Evolutionary conservation across 2,329 filamentous ascomycete genomes (phyloP), one percentile per base, ranked within the genome.

Genomic region (Ophiostoma triangulosporum): DNA sequence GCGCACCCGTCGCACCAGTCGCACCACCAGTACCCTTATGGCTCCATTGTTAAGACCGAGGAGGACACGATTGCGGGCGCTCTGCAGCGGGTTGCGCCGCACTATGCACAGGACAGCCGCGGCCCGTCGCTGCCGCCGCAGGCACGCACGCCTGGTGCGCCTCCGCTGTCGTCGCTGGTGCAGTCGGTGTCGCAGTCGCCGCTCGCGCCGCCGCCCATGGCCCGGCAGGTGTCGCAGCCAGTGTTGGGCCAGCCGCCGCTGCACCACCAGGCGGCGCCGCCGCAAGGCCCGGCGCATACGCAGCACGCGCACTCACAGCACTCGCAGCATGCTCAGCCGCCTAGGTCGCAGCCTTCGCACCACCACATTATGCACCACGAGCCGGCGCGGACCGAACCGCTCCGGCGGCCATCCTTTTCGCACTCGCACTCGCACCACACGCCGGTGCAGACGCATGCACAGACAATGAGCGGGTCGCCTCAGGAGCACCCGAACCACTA

Each of bases 11-110:
- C 35, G n/a, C 35, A 29, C 24, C 20, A 17, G 24, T 24, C 38
- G n/a, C 27, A 33, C n/a, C 32, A 46, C 36, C 31, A 48, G 27
- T 49, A 43, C 24, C 48, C 17, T 3, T 49, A 48, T 6, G 33
- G 33, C 22, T 45, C 32, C 14, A 26, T 48, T 14, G 56, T 59
- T 29, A 59, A 59, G 55, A 52, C 35, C n/a, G 58, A 59, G 27
- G 58, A 59, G 12, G 58, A 58, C n/a, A n/a, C 33, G 15, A 54
- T 51, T 12, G 35, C 45, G 5, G 52, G 51, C 17, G 33, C 50
- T n/a, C 35, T 57, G 46, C 57, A 57, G 38, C 26, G 51, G 1
- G 24, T 56, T 9, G 49, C 51, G 4, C 56, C 57, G 8, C 56
- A 52, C 29, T 53, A 57, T 20, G 35, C n/a, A 11, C 51, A 53